Evolutionary conservation across 2,329 filamentous ascomycete genomes (phyloP).

Genomic region (Talaromyces sp.): DNA sequence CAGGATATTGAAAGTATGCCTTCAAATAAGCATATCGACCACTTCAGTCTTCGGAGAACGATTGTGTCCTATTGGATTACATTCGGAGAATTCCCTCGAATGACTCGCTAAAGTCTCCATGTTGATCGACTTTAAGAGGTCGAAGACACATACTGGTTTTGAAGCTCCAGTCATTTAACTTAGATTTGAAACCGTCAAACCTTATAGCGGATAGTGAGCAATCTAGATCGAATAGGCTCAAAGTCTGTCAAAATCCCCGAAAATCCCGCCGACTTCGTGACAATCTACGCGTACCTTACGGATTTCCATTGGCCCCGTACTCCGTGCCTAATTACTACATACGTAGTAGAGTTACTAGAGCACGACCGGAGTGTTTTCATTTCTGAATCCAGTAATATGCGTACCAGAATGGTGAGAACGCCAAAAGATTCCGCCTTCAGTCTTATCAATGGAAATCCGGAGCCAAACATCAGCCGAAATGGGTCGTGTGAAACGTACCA

Average conservation of each 20-base stretch:
- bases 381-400: neutral
- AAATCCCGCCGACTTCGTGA: neutral
- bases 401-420: neutral
- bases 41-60: neutral
- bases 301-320: neutral
- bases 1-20: neutral
- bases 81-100: neutral
- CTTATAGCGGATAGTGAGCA: neutral
- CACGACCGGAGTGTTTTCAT: neutral
- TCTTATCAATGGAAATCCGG: neutral
- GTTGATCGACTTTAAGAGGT: neutral
- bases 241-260: neutral
- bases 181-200: neutral
- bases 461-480: neutral
- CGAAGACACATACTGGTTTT: neutral
- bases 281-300: neutral
- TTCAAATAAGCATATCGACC: neutral
- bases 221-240: neutral
- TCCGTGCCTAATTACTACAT: neutral
- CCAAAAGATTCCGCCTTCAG: neutral
- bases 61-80: neutral
- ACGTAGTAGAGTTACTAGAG: too few relatives aligned
- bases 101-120: neutral
- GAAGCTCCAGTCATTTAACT: neutral
- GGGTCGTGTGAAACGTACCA: neutral